A percentile compares a stretch with the other conserved stretches of the same genome.
phyloP scores from a whole-genome alignment of 371 early-diverging fungal genomes.

The Nematocida major region DNA sequence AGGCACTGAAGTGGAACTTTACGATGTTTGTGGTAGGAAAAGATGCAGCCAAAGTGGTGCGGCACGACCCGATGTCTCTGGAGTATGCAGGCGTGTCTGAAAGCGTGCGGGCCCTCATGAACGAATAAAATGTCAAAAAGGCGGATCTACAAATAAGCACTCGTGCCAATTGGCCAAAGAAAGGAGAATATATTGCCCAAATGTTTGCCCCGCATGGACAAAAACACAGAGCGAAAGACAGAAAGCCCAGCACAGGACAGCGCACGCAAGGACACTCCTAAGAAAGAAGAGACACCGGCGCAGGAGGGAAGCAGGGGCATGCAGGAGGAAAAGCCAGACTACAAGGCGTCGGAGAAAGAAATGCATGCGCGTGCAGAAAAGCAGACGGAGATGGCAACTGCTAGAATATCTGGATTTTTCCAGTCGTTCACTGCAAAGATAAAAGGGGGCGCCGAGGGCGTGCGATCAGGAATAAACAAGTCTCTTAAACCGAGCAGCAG shows the following conservation, averaged over 20 bases:
- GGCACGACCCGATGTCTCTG: conserved; percentile 66
- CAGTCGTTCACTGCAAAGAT: neutral
- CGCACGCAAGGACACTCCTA: no score
- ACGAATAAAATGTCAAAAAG: no score
- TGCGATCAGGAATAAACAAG: conserved; percentile 7
- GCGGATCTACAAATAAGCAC: no score
- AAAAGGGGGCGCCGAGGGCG: conserved; percentile 1
- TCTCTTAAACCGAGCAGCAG: conserved; percentile 4
- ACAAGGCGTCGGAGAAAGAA: neutral
- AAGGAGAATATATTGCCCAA: no score
- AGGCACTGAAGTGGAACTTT: conserved; percentile 64
- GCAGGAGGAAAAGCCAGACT: neutral
- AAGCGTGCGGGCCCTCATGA: neutral
- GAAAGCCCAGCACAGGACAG: neutral
- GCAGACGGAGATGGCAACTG: neutral
- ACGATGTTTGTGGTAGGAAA: conserved; percentile 71
- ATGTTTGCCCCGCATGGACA: neutral
- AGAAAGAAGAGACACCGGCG: neutral
- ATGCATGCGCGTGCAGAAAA: neutral
- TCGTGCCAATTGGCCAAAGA: no score
- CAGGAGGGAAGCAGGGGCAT: neutral
- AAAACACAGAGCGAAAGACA: neutral
- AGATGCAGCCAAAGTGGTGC: conserved; percentile 68
- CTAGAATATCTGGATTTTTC: neutral
- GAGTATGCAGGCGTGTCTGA: neutral